These are phyloP conservation scores for Cordyceps pruinosa DNA, from an alignment of 2,329 filamentous ascomycete species.

Conservation along the genomic window DNA sequence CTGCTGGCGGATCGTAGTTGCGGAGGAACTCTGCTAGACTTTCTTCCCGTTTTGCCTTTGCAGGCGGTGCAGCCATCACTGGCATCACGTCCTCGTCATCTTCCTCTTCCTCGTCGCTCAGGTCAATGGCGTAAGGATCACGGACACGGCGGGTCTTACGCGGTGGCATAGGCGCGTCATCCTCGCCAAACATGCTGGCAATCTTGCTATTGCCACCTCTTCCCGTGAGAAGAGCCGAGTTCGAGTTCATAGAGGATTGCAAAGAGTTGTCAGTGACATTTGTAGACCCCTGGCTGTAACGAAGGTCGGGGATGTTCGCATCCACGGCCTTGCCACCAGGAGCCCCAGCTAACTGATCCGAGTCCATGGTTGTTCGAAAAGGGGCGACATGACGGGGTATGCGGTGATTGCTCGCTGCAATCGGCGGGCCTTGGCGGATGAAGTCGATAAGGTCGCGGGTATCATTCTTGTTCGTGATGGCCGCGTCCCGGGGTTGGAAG, in stretches of 20 bases:
- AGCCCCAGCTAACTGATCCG: constrained; percentile 60
- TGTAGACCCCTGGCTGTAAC: constrained; percentile 50
- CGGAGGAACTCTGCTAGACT: constrained; percentile 67
- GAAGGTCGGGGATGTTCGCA: constrained; percentile 48
- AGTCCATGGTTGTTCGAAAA: constrained; percentile 79
- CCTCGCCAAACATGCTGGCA: constrained; percentile 39
- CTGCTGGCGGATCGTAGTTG: constrained; percentile 59
- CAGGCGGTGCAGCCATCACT: constrained; percentile 26
- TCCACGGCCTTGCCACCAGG: constrained; percentile 51
- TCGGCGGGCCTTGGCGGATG: constrained; percentile 77
- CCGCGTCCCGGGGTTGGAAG: constrained; percentile 66
- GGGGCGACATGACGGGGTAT: constrained; percentile 80
- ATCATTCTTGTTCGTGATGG: constrained; percentile 53
- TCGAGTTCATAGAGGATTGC: constrained; percentile 66
- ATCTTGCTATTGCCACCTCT: constrained; percentile 26
- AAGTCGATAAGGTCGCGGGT: constrained; percentile 93
- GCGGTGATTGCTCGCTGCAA: constrained; percentile 48
- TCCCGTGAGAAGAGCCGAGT: constrained; percentile 57
- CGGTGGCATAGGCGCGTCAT: constrained; percentile 54
- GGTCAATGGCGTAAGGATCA: constrained; percentile 91
- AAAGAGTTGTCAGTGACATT: constrained; percentile 51
- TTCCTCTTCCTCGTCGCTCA: constrained; percentile 61
- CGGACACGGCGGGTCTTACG: constrained; percentile 71
- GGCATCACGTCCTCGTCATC: constrained; percentile 44
- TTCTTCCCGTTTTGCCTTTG: constrained; percentile 46